Evolutionary conservation across 345 rosid species (phyloP).

Genomic region (Hibiscus syriacus): DNA sequence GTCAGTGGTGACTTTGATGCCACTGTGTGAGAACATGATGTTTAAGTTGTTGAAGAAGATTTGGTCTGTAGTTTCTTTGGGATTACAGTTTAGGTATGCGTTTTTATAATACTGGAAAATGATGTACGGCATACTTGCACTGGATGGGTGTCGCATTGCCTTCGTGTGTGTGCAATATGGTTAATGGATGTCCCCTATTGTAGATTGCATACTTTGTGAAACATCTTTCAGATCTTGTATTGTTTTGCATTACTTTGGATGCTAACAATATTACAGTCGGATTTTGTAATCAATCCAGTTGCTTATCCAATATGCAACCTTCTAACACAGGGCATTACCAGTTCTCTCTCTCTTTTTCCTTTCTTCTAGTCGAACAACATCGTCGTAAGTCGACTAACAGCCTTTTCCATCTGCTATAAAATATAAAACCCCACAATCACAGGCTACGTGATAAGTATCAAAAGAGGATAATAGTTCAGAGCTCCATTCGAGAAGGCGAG

Average conservation of each 20-base stretch:
- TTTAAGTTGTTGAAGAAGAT: background rate
- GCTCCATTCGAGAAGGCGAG: background rate
- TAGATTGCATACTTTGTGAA: background rate
- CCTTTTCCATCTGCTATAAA: background rate
- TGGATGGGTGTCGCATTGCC: background rate
- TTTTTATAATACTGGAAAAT: background rate
- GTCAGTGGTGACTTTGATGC: constrained; percentile 32
- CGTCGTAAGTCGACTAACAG: background rate
- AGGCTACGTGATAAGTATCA: background rate
- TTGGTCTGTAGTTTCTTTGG: background rate
- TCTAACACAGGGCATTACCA: too few species aligned
- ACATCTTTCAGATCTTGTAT: too few species aligned
- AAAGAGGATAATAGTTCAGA: background rate
- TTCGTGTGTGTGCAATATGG: background rate
- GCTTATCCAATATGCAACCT: too few species aligned
- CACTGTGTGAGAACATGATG: background rate
- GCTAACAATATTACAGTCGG: background rate
- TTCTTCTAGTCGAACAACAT: background rate
- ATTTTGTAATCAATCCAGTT: background rate
- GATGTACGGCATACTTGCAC: constrained; percentile 5
- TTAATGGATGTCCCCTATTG: background rate
- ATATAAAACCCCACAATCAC: background rate
- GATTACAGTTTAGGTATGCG: background rate
- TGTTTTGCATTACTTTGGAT: background rate
- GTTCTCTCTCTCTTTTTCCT: too few species aligned